Evolutionary conservation across 768 basidiomycete genomes (phyloP).

Genomic region (Royoungia palumana): DNA sequence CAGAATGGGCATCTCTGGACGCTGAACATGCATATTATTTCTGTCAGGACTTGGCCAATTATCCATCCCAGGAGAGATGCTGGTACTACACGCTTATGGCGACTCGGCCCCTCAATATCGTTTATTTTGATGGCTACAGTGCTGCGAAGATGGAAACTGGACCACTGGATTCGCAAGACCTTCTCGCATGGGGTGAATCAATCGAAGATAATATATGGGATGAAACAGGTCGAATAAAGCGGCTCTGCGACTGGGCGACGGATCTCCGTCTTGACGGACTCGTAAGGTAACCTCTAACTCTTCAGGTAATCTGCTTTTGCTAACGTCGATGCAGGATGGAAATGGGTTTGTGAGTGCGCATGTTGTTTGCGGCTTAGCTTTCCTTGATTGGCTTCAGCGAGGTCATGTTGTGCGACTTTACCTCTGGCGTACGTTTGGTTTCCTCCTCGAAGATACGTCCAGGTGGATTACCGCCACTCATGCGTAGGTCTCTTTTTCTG

Average conservation of each 20-base stretch:
- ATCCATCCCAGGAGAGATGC: constrained; percentile 11
- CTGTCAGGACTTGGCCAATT: constrained; percentile 20
- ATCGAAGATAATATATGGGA: constrained; percentile 17
- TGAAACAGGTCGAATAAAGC: constrained; percentile 23
- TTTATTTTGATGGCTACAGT: constrained; percentile 36
- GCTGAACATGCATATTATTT: constrained; percentile 37
- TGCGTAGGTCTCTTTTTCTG: neutral
- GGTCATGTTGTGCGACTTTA: constrained; percentile 48
- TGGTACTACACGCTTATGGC: constrained; percentile 32
- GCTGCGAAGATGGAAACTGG: constrained; percentile 32
- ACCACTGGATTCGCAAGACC: constrained; percentile 33
- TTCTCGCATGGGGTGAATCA: constrained; percentile 29
- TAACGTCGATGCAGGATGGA: constrained; percentile 38
- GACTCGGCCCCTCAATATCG: constrained; percentile 26
- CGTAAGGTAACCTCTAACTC: constrained; percentile 19
- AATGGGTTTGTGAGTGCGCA: constrained; percentile 44
- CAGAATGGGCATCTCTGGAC: constrained; percentile 31
- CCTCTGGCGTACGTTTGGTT: constrained; percentile 35
- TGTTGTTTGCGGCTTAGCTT: neutral
- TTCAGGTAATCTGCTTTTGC: neutral
- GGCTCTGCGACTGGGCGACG: constrained; percentile 34
- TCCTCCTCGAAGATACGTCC: constrained; percentile 37
- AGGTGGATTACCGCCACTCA: neutral
- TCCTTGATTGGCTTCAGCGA: constrained; percentile 32
- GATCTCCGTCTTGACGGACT: constrained; percentile 33